Percentiles rank a stretch among this genome's conserved stretches.
phyloP scores from a whole-genome alignment of 169 alveolate genomes.

The Plasmodium sp. region DNA sequence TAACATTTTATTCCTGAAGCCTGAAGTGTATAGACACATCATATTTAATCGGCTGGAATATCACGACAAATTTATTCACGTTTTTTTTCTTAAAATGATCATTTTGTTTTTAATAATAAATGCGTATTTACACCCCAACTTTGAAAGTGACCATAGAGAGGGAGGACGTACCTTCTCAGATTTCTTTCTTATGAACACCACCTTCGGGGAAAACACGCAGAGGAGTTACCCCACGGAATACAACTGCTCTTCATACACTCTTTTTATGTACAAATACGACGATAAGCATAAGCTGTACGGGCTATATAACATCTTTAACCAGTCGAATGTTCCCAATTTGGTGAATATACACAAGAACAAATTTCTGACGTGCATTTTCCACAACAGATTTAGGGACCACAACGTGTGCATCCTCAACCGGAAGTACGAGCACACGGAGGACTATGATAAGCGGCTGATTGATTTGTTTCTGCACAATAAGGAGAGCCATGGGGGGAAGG shows the following conservation, averaged over 20 bases:
- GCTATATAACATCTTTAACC: constrained; percentile 37
- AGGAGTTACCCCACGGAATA: not conserved
- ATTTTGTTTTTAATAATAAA: constrained; percentile 57
- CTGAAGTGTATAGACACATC: constrained; percentile 70
- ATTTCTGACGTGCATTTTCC: constrained; percentile 38
- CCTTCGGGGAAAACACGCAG: constrained; percentile 2
- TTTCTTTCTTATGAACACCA: constrained; percentile 9
- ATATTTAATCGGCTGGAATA: constrained; percentile 49
- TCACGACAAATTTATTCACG: constrained; percentile 46
- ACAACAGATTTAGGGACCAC: constrained; percentile 17
- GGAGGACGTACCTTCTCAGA: constrained; percentile 2
- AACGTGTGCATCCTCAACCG: constrained; percentile 32
- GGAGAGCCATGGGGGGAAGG: not conserved
- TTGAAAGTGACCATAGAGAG: constrained; percentile 21
- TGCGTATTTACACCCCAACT: constrained; percentile 67
- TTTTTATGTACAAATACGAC: constrained; percentile 54
- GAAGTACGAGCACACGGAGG: not conserved
- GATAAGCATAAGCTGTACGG: constrained; percentile 53
- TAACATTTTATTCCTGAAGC: constrained; percentile 54
- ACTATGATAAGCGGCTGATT: constrained; percentile 27
- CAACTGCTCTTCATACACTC: constrained; percentile 57
- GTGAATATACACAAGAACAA: constrained; percentile 59
- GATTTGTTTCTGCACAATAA: constrained; percentile 28
- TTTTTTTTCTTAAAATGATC: constrained; percentile 48
- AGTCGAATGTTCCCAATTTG: constrained; percentile 15